A percentile compares a stretch with the other conserved stretches of the same genome.
Evolutionary conservation across 495 filamentous ascomycete genomes (phyloP).

Genomic region (Penicilliopsis zonata): DNA sequence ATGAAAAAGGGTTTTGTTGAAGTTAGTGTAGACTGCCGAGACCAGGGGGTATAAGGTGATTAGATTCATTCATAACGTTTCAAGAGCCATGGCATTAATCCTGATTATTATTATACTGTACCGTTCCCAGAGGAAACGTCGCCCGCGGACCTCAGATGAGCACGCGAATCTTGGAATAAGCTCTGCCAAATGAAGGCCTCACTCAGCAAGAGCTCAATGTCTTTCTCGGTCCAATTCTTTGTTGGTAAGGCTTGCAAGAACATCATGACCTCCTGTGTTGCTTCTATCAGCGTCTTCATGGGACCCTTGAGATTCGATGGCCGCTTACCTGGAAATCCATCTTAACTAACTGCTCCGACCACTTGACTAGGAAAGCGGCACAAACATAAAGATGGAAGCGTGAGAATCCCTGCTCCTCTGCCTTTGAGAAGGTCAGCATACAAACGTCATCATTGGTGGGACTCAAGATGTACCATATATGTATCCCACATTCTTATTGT

Average conservation of each 20-base stretch:
- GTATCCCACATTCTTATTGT: constrained; percentile 99
- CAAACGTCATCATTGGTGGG: constrained; percentile 9
- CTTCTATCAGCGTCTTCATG: constrained; percentile 6
- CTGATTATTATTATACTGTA: constrained; percentile 29
- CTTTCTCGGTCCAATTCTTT: constrained; percentile 92
- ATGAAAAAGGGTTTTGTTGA: no score
- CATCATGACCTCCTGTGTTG: constrained; percentile 87
- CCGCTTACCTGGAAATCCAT: constrained; percentile 75
- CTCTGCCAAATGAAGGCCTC: constrained; percentile 97
- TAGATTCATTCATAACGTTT: no score
- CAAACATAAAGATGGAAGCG: constrained; percentile 98
- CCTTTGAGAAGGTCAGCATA: constrained; percentile 39
- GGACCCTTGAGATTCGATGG: neutral
- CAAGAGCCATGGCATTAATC: no score
- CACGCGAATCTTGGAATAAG: constrained; percentile 76
- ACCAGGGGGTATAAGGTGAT: no score
- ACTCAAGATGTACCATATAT: constrained; percentile 61
- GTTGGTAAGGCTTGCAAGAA: constrained; percentile 93
- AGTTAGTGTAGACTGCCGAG: no score
- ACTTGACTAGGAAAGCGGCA: constrained; percentile 97
- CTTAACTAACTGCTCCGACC: constrained; percentile 86
- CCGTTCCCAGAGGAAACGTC: constrained; percentile 27
- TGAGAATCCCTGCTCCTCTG: constrained; percentile 96
- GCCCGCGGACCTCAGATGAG: constrained; percentile 55
- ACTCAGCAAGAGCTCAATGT: constrained; percentile 88